Evolutionary conservation across 2,329 filamentous ascomycete species (phyloP).

Genomic region (Fusarium compactum): DNA sequence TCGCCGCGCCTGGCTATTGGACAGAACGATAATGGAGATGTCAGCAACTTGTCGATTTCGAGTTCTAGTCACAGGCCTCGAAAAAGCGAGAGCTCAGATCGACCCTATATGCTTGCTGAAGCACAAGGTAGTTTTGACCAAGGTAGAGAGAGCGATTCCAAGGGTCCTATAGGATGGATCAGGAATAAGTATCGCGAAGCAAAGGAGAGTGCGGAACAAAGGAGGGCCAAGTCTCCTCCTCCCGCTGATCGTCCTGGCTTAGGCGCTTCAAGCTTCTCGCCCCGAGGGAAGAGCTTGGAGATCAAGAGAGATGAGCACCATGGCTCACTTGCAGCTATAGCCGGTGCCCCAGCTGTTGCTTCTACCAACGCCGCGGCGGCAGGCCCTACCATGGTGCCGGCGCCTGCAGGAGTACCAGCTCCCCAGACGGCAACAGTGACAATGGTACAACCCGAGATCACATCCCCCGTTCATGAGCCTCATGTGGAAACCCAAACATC

Average conservation of each 20-base stretch:
- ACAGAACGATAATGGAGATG: slow-evolving; percentile 71
- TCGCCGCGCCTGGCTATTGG: slow-evolving; percentile 65
- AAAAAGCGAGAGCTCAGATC: slow-evolving; percentile 65
- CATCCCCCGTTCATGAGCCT: slow-evolving; percentile 11
- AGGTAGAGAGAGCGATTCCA: slow-evolving; percentile 60
- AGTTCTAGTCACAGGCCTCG: slow-evolving; percentile 66
- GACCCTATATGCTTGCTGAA: slow-evolving; percentile 55
- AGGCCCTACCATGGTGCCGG: slow-evolving; percentile 1
- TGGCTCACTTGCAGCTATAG: slow-evolving; percentile 24
- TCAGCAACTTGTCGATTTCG: slow-evolving; percentile 76
- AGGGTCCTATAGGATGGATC: slow-evolving; percentile 68
- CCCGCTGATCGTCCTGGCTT: slow-evolving; percentile 54
- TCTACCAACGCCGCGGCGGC: slow-evolving; percentile 13
- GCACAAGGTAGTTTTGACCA: slow-evolving; percentile 55
- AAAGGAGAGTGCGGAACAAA: slow-evolving; percentile 67
- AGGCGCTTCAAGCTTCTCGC: slow-evolving; percentile 48
- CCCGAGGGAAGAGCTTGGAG: slow-evolving; percentile 63
- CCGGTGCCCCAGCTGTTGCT: slow-evolving; percentile 19
- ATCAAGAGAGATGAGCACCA: slow-evolving; percentile 55
- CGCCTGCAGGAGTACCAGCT: slow-evolving; percentile 9
- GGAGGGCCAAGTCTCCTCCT: slow-evolving; percentile 69
- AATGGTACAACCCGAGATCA: slow-evolving; percentile 20
- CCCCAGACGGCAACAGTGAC: slow-evolving; percentile 25
- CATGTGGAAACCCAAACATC: slow-evolving; percentile 10
- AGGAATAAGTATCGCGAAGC: slow-evolving; percentile 71